These are phyloP conservation scores for Glaciozyma martinii DNA, from an alignment of 768 basidiomycete species.

Conservation along the genomic window DNA sequence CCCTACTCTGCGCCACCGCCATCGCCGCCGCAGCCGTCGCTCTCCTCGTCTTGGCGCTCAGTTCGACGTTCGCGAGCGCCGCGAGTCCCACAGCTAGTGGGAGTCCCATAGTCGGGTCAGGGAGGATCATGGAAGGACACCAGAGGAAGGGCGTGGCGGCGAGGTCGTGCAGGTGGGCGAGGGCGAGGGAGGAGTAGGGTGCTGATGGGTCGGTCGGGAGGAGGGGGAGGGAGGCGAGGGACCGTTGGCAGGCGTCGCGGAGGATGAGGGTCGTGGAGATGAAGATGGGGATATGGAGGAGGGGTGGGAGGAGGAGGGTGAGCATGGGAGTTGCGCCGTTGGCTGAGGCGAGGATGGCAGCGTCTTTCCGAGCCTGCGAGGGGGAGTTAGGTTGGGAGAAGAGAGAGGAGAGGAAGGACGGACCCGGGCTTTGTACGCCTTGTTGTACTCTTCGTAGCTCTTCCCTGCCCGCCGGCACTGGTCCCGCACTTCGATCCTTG, in stretches of 20 bases:
- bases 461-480: slow-evolving; percentile 37
- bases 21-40: background rate
- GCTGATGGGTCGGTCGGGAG: background rate
- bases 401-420: slow-evolving; percentile 5
- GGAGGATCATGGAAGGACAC: slow-evolving; percentile 36
- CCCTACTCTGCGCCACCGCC: background rate
- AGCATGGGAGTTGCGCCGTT: slow-evolving; percentile 38
- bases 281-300: slow-evolving; percentile 40
- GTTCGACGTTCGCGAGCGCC: slow-evolving; percentile 40
- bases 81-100: slow-evolving; percentile 38
- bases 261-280: slow-evolving; percentile 38
- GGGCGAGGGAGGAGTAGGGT: slow-evolving; percentile 3
- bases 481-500: slow-evolving; percentile 34
- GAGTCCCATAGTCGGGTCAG: slow-evolving; percentile 37
- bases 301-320: slow-evolving; percentile 37
- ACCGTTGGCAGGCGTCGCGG: slow-evolving; percentile 34
- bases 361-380: slow-evolving; percentile 22
- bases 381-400: background rate
- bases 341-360: slow-evolving; percentile 13
- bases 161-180: slow-evolving; percentile 31
- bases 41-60: slow-evolving; percentile 27
- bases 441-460: slow-evolving; percentile 38
- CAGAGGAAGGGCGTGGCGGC: slow-evolving; percentile 28
- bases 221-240: slow-evolving; percentile 10
- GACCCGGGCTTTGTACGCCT: slow-evolving; percentile 36